A percentile compares a stretch with the other conserved stretches of the same genome.
phyloP scores from a whole-genome alignment of 148 eudicot species.

The Persicaria maculosa region DNA sequence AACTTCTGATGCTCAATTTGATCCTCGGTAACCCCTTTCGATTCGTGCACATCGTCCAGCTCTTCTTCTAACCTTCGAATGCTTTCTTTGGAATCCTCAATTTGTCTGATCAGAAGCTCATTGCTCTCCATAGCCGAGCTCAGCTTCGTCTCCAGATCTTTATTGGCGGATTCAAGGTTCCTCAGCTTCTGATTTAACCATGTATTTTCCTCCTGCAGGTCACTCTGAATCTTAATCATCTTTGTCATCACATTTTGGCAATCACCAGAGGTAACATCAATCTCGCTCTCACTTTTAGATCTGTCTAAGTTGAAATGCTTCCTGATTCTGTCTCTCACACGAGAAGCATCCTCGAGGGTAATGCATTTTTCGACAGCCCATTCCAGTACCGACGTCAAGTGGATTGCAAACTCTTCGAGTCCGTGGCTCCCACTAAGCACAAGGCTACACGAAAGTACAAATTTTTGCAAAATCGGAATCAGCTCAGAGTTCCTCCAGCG shows the following conservation, averaged over 20 bases:
- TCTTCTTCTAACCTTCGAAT: conserved; percentile 37
- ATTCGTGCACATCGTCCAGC: conserved; percentile 32
- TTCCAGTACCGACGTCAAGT: conserved; percentile 17
- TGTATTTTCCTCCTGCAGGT: conserved; percentile 25
- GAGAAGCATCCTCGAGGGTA: conserved; percentile 17
- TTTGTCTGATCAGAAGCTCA: conserved; percentile 26
- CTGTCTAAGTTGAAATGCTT: conserved; percentile 25
- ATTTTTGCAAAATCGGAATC: conserved; percentile 13
- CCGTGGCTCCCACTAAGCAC: conserved; percentile 17
- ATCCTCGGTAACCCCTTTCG: conserved; percentile 45
- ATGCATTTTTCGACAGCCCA: conserved; percentile 21
- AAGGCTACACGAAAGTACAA: conserved; percentile 17
- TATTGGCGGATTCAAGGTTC: conserved; percentile 17
- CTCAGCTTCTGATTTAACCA: conserved; percentile 19
- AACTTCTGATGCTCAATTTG: conserved; percentile 62
- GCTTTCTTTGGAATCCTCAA: conserved; percentile 31
- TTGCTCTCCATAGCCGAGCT: conserved; percentile 23
- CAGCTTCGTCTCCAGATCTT: conserved; percentile 24
- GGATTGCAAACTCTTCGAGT: conserved; percentile 19
- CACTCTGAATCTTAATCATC: conserved; percentile 35
- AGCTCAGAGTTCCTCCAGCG: conserved; percentile 15
- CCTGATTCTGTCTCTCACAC: conserved; percentile 23
- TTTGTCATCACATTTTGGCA: conserved; percentile 30
- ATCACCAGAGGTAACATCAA: conserved; percentile 17
- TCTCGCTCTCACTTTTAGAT: conserved; percentile 22